Evolutionary conservation across 768 basidiomycete species (phyloP).

Genomic region (Termitomyces sp.): DNA sequence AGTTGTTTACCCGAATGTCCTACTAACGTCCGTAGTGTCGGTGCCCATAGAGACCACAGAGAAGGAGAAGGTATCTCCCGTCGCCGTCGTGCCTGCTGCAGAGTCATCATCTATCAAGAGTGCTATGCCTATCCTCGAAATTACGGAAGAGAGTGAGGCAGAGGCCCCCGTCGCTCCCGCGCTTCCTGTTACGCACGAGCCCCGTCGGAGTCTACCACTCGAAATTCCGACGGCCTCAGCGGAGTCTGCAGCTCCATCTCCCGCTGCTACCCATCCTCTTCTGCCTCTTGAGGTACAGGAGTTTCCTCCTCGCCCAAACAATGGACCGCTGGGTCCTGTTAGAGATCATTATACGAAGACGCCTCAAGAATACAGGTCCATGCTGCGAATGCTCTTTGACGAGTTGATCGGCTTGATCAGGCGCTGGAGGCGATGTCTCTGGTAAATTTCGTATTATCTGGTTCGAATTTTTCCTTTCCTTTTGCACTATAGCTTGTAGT

Average conservation of each 20-base stretch:
- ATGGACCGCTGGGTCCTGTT: neutral
- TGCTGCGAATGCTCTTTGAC: constrained; percentile 4
- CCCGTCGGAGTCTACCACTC: neutral
- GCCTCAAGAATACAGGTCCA: constrained; percentile 6
- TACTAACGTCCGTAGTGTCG: neutral
- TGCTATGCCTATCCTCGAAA: neutral
- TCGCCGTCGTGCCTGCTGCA: neutral
- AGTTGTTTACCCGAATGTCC: neutral
- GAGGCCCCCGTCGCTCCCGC: neutral
- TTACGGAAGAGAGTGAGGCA: neutral
- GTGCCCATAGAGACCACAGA: neutral
- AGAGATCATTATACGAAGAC: constrained; percentile 4
- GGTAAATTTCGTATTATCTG: neutral
- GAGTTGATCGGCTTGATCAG: constrained; percentile 1
- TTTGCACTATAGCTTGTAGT: neutral
- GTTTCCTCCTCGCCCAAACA: neutral
- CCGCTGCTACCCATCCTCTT: constrained; percentile 4
- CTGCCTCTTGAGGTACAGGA: constrained; percentile 4
- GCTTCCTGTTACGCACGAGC: neutral
- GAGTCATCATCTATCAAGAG: neutral
- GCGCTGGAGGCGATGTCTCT: constrained; percentile 3
- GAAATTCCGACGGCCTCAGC: neutral
- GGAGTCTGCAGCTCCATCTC: constrained; percentile 7
- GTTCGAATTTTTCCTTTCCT: neutral
- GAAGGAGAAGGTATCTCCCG: neutral